Conservation (phyloP, 129 eudicot genomes). For the Flaveria sonorensis region DNA sequence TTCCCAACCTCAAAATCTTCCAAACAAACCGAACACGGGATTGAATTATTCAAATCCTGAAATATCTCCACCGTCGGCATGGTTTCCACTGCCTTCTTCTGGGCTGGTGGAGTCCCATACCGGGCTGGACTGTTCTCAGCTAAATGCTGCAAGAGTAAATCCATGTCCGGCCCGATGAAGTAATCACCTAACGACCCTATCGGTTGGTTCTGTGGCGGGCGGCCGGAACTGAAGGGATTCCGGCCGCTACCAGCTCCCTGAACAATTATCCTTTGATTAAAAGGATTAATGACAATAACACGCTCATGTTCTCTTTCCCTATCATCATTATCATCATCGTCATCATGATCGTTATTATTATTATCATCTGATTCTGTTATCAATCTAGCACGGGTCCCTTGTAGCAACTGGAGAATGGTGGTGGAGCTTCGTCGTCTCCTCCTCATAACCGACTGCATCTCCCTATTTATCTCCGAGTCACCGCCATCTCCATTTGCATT, state of each 20-base stretch:
- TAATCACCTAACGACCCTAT: conserved; percentile 55
- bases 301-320: conserved; percentile 46
- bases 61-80: conserved; percentile 48
- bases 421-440: conserved; percentile 61
- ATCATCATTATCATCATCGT: background rate
- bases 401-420: conserved; percentile 57
- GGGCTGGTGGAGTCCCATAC: conserved; percentile 72
- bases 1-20: conserved; percentile 55
- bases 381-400: conserved; percentile 39
- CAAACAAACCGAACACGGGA: conserved; percentile 57
- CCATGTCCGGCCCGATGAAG: conserved; percentile 67
- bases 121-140: conserved; percentile 65
- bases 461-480: conserved; percentile 41
- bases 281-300: conserved; percentile 67
- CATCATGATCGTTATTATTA: background rate
- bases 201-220: conserved; percentile 24
- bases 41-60: conserved; percentile 36
- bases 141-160: conserved; percentile 61
- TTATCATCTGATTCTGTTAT: conserved; percentile 6
- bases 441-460: conserved; percentile 40
- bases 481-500: conserved; percentile 19
- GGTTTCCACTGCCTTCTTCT: conserved; percentile 53
- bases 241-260: conserved; percentile 43
- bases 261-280: conserved; percentile 57
- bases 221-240: conserved; percentile 28